Evolutionary conservation across 2,329 filamentous ascomycete genomes (phyloP), one percentile per base, ranked within the genome.

Genomic region (Pseudogymnoascus sp.): DNA sequence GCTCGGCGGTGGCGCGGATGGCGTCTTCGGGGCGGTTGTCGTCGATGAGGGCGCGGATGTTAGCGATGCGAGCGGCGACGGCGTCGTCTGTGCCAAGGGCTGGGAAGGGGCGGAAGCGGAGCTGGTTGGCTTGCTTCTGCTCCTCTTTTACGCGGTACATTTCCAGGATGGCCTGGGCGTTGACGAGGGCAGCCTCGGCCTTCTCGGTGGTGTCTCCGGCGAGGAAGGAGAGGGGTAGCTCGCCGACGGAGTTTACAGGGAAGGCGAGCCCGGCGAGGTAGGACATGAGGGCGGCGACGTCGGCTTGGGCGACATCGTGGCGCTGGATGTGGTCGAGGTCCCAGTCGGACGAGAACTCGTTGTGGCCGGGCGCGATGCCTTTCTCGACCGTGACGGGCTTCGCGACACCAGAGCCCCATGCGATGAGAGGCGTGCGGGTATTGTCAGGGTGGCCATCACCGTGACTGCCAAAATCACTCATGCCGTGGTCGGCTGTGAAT

Each of bases 401-500:
- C 2, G 92, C 91, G 39, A 97, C 84, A 7, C 94, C 94, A 61
- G 94, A 91, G 9, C 94, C 94, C 94, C 94, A 99, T 2, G 84
- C 87, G 67, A 99, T 90, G 33, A 99, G 79, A 0, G 94, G 94
- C 0, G 94, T 99, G 60, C 94, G 85, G 2, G 94, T 99, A 70
- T 97, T 99, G 74, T 99, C 90, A 0, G 94, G 94, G 75, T 99
- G 92, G 6, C 94, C 94, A 74, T 99, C 94, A 38, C 95, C 95
- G 73, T 99, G 95, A 69, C 92, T 97, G n/a, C 95, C 94, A 88
- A 90, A 97, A 75, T 99, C 94, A 71, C 91, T 97, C 94, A 99
- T 99, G 16, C 94, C 94, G 74, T 99, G 94, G 72, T 99, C 94
- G 6, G 94, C 94, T 1, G 95, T 99, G 72, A 99, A 99, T 14